These are phyloP conservation scores for Chionographis japonica DNA, from an alignment of 106 monocot species.

Conservation along the genomic window DNA sequence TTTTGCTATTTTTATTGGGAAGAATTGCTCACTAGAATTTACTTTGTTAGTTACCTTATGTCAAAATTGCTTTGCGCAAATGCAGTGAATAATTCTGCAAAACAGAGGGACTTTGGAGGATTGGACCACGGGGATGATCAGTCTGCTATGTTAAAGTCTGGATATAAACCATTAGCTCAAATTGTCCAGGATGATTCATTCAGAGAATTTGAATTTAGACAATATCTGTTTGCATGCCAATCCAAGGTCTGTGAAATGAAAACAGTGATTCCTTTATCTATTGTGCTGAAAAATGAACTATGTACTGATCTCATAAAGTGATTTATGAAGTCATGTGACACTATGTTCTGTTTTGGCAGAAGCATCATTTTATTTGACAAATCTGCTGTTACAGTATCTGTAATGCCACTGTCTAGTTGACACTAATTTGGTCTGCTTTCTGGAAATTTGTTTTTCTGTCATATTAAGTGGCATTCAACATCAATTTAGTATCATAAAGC, in stretches of 20 bases:
- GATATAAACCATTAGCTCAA: slow-evolving; percentile 67
- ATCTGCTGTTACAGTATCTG: too few relatives aligned
- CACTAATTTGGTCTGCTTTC: too few relatives aligned
- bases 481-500: too few relatives aligned
- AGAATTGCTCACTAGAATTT: too few relatives aligned
- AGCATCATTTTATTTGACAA: too few relatives aligned
- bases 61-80: slow-evolving; percentile 10
- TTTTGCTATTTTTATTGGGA: too few relatives aligned
- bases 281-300: background rate
- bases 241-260: slow-evolving; percentile 51
- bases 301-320: background rate
- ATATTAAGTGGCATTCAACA: too few relatives aligned
- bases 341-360: too few relatives aligned
- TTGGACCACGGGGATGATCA: slow-evolving; percentile 90
- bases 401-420: too few relatives aligned
- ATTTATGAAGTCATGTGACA: too few relatives aligned
- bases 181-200: slow-evolving; percentile 90
- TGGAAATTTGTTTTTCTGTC: too few relatives aligned
- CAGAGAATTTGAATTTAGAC: slow-evolving; percentile 97
- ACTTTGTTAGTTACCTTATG: too few relatives aligned
- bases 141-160: slow-evolving; percentile 79
- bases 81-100: slow-evolving; percentile 74
- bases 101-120: slow-evolving; percentile 93
- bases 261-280: background rate
- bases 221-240: slow-evolving; percentile 91